A percentile compares a stretch with the other conserved stretches of the same genome.
phyloP scores from a whole-genome alignment of 164 flowering plant genomes.

The Chloranthus sessilifolius region DNA sequence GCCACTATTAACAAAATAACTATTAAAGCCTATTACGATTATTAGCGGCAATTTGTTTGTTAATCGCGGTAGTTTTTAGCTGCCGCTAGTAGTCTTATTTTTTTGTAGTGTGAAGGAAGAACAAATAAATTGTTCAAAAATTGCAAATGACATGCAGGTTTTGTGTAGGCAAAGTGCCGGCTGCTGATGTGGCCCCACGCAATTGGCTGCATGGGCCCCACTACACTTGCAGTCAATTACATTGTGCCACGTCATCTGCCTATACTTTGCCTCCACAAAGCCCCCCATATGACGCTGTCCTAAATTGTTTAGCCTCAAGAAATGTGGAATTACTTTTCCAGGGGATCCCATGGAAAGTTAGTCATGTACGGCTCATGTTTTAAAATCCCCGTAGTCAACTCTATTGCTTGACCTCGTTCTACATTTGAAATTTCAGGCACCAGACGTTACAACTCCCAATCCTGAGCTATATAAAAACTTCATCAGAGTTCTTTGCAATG shows the following conservation, averaged over 20 bases:
- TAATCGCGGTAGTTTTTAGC: no score
- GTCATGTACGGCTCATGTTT: not conserved
- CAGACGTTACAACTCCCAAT: conserved; percentile 6
- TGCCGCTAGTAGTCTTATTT: no score
- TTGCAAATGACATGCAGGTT: no score
- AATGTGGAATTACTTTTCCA: not conserved
- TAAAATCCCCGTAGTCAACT: not conserved
- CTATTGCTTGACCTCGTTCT: not conserved
- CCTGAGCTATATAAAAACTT: conserved; percentile 34
- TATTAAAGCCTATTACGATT: no score
- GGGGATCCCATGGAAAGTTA: not conserved
- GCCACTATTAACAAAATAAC: no score
- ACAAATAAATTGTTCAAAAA: not conserved
- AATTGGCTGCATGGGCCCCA: no score
- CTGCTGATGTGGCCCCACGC: no score
- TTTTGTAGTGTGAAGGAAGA: no score
- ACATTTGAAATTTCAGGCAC: conserved; percentile 20
- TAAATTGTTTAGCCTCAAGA: not conserved
- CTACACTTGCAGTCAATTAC: no score
- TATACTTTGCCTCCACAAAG: not conserved
- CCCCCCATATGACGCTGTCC: not conserved
- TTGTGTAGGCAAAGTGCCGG: no score
- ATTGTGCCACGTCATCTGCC: no score
- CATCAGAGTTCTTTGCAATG: conserved; percentile 31
- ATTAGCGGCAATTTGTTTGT: no score